phyloP scores from a whole-genome alignment of 176 grass and related monocot genomes.

The Coix lacrymajobi region DNA sequence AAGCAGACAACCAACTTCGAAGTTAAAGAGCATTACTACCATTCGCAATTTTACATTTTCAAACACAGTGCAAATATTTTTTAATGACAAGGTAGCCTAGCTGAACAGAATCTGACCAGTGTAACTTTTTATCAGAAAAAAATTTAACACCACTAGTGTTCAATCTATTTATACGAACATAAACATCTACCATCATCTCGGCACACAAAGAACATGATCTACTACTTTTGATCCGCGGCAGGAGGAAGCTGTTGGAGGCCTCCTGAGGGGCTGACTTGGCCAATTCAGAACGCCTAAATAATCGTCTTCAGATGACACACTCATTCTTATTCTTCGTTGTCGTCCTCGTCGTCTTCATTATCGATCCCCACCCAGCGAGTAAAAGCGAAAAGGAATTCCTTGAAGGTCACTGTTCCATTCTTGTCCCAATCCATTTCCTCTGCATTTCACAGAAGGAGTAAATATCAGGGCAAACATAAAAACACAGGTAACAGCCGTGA shows the following conservation, averaged over 20 bases:
- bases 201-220: constrained; percentile 13
- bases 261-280: neutral
- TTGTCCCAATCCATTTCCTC: constrained; percentile 99
- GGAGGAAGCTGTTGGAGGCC: neutral
- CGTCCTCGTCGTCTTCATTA: constrained; percentile 53
- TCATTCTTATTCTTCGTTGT: constrained; percentile 13
- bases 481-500: neutral
- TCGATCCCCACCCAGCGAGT: constrained; percentile 91
- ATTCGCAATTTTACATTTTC: neutral
- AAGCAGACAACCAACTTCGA: neutral
- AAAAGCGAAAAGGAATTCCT: constrained; percentile 96
- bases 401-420: constrained; percentile 95
- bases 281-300: constrained; percentile 18
- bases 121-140: constrained; percentile 23
- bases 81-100: constrained; percentile 13
- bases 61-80: neutral
- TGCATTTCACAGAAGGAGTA: constrained; percentile 27
- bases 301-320: neutral
- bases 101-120: neutral
- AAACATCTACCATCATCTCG: constrained; percentile 1
- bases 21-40: neutral
- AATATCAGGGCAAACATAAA: constrained; percentile 7
- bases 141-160: constrained; percentile 5
- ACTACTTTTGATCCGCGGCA: constrained; percentile 1
- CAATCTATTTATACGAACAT: constrained; percentile 32